A percentile compares a stretch with the other conserved stretches of the same genome.
These are phyloP conservation scores for Collybiopsis confluens DNA, from an alignment of 768 basidiomycete species.

Conservation along the genomic window DNA sequence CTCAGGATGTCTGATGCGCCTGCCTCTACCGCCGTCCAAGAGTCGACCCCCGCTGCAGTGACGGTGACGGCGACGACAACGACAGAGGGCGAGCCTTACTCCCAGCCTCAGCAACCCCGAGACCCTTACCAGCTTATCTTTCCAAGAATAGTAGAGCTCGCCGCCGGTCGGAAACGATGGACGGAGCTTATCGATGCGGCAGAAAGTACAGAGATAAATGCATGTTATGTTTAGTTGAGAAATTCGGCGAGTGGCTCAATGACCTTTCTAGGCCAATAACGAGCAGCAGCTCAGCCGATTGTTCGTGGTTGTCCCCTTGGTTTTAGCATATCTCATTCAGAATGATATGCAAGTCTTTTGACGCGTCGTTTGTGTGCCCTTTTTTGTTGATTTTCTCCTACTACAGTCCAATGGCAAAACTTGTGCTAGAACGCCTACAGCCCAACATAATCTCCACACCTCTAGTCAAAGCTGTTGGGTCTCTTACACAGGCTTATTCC, in stretches of 20 bases:
- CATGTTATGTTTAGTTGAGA: slow-evolving; percentile 24
- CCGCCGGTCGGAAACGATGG: slow-evolving; percentile 38
- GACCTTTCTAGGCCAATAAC: slow-evolving; percentile 23
- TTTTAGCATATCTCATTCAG: slow-evolving; percentile 59
- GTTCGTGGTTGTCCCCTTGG: slow-evolving; percentile 53
- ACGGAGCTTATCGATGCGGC: slow-evolving; percentile 39
- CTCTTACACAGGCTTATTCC: slow-evolving; percentile 45
- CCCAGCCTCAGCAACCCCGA: slow-evolving; percentile 14
- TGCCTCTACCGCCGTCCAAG: background rate
- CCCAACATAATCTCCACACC: slow-evolving; percentile 38
- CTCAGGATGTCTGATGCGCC: slow-evolving; percentile 24
- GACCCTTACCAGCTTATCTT: slow-evolving; percentile 45
- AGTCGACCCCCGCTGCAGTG: too few species aligned
- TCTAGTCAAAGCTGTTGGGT: slow-evolving; percentile 41
- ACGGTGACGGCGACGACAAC: background rate
- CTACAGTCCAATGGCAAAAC: slow-evolving; percentile 53
- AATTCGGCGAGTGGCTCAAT: slow-evolving; percentile 3
- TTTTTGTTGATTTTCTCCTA: background rate
- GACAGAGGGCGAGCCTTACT: background rate
- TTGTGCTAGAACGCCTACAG: slow-evolving; percentile 54
- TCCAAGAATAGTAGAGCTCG: slow-evolving; percentile 39
- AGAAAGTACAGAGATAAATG: slow-evolving; percentile 52
- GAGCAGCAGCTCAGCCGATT: slow-evolving; percentile 42
- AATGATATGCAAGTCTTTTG: slow-evolving; percentile 52
- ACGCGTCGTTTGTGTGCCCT: slow-evolving; percentile 6